phyloP scores from a whole-genome alignment of 73 alveolate genomes.

The Tetrahymena malaccensis region DNA sequence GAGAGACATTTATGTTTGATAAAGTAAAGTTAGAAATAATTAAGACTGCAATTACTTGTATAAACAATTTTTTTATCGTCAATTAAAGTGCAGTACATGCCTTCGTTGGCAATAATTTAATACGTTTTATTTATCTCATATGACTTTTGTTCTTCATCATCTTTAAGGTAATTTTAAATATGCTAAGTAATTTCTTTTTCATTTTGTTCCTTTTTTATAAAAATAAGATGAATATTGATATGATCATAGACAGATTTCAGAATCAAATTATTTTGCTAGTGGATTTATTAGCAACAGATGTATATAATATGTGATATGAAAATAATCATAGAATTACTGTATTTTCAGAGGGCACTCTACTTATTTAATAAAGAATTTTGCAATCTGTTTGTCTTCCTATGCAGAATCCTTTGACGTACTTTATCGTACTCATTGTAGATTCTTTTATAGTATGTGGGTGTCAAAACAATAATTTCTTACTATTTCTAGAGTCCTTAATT shows the following conservation, averaged over 20 bases:
- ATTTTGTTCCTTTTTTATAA: background rate
- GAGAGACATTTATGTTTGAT: background rate
- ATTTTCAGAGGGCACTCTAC: background rate
- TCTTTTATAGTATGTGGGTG: background rate
- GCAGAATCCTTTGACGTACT: background rate
- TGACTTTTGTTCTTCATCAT: background rate
- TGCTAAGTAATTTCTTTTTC: background rate
- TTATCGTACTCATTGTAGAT: background rate
- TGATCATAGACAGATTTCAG: background rate
- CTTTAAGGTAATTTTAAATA: background rate
- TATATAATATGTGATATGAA: background rate
- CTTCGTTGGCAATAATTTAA: background rate
- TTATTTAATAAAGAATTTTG: background rate
- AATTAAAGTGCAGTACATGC: background rate
- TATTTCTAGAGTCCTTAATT: background rate
- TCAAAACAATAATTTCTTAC: background rate
- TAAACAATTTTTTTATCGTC: background rate
- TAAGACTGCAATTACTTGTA: background rate
- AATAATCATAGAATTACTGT: background rate
- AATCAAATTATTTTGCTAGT: background rate
- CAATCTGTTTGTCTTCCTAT: background rate
- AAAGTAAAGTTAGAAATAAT: background rate
- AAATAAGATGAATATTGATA: background rate
- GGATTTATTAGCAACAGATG: background rate
- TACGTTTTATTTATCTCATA: background rate